These are phyloP conservation scores for Chytriomyces confervae DNA, from an alignment of 192 early-diverging fungal species.

Conservation along the genomic window DNA sequence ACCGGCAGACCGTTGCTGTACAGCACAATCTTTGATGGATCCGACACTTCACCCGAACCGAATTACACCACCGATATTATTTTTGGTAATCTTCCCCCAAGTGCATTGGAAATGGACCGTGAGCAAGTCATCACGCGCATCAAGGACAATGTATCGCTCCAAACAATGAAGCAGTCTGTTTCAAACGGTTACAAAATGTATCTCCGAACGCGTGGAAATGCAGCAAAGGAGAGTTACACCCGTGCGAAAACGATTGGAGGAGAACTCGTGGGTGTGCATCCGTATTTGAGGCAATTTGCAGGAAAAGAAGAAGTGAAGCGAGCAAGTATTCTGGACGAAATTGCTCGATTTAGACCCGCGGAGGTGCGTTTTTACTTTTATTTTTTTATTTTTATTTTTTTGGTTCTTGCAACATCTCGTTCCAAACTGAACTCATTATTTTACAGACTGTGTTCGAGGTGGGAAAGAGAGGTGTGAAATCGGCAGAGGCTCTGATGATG, in stretches of 20 bases:
- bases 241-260: conserved; percentile 84
- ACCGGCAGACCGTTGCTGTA: conserved; percentile 75
- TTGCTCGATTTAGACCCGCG: conserved; percentile 36
- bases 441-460: conserved; percentile 92
- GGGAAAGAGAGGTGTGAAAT: conserved; percentile 81
- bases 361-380: conserved; percentile 41
- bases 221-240: conserved; percentile 84
- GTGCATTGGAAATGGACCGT: conserved; percentile 70
- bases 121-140: conserved; percentile 76
- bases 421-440: background rate
- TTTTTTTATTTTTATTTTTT: background rate
- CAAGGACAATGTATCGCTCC: conserved; percentile 65
- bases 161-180: conserved; percentile 68
- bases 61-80: conserved; percentile 77
- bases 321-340: conserved; percentile 30
- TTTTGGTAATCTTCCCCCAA: conserved; percentile 76
- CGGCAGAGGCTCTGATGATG: conserved; percentile 66
- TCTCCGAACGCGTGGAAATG: conserved; percentile 77
- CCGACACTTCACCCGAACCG: conserved; percentile 24
- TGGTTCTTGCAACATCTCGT: background rate
- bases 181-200: conserved; percentile 89
- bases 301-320: conserved; percentile 20
- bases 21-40: conserved; percentile 39
- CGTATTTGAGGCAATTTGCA: conserved; percentile 59
- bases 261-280: conserved; percentile 75